A percentile compares a stretch with the other conserved stretches of the same genome.
Evolutionary conservation across 441 rosid genomes (phyloP).

Genomic region (Bocquillonia castaneifolia): DNA sequence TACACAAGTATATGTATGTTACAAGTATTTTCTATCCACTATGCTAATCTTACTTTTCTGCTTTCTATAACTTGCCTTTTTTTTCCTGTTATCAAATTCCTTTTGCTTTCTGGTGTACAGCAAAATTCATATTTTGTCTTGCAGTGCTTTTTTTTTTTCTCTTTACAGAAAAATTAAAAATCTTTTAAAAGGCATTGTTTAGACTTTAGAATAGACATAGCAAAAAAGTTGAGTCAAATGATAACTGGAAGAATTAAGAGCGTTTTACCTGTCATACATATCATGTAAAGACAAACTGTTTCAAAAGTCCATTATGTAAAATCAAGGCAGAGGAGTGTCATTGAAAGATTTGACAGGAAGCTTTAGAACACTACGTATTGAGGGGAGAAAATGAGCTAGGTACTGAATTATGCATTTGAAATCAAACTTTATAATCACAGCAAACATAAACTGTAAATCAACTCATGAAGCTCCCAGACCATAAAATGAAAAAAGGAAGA

Average conservation of each 20-base stretch:
- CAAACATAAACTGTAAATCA: neutral
- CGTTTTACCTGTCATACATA: neutral
- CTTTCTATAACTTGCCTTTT: too few species aligned
- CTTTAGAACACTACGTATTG: neutral
- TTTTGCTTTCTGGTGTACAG: neutral
- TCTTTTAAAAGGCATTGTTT: too few species aligned
- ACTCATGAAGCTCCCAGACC: conserved; percentile 1
- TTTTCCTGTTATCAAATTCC: neutral
- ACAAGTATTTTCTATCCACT: neutral
- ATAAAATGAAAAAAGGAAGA: conserved; percentile 1
- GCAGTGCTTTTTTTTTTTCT: neutral
- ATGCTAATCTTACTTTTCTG: neutral
- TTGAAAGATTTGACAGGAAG: neutral
- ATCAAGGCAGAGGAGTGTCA: neutral
- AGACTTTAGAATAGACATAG: neutral
- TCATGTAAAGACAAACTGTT: conserved; percentile 2
- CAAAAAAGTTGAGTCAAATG: neutral
- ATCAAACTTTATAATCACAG: conserved; percentile 4
- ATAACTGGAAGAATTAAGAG: neutral
- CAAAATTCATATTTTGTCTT: neutral
- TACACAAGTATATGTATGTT: too few species aligned
- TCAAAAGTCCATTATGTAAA: neutral
- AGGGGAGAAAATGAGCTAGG: neutral
- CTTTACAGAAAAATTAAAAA: neutral
- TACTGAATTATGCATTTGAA: neutral